These are phyloP conservation scores for Leishmania arabica DNA, from an alignment of 208 protist genomes.

Conservation along the genomic window DNA sequence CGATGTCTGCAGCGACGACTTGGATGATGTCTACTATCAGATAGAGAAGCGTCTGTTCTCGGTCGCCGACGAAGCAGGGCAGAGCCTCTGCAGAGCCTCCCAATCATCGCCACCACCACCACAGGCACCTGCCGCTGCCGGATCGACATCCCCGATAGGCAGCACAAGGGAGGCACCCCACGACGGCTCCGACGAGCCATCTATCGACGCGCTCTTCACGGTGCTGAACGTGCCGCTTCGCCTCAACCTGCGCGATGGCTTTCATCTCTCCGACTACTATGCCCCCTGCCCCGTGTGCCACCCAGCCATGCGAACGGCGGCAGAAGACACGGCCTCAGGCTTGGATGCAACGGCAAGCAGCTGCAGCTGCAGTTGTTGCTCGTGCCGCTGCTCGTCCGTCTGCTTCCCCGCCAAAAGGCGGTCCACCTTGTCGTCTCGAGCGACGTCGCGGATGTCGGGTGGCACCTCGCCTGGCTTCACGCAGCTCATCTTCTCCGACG, in stretches of 20 bases:
- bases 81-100: background rate
- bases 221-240: constrained; percentile 25
- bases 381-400: background rate
- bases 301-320: constrained; percentile 16
- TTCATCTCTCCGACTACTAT: constrained; percentile 40
- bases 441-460: background rate
- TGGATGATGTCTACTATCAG: constrained; percentile 36
- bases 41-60: constrained; percentile 31
- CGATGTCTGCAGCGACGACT: constrained; percentile 39
- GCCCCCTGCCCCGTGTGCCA: constrained; percentile 33
- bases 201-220: constrained; percentile 21
- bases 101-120: constrained; percentile 1
- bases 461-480: background rate
- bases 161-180: background rate
- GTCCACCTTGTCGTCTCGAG: background rate
- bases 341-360: background rate
- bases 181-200: background rate
- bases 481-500: constrained; percentile 4
- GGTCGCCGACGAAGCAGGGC: constrained; percentile 1
- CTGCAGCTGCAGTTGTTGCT: constrained; percentile 3
- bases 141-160: background rate
- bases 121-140: background rate
- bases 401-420: background rate
- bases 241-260: constrained; percentile 28
- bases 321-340: background rate